These are phyloP conservation scores for Microthyrium microscopicum DNA, from an alignment of 2,329 filamentous ascomycete species.

Conservation along the genomic window DNA sequence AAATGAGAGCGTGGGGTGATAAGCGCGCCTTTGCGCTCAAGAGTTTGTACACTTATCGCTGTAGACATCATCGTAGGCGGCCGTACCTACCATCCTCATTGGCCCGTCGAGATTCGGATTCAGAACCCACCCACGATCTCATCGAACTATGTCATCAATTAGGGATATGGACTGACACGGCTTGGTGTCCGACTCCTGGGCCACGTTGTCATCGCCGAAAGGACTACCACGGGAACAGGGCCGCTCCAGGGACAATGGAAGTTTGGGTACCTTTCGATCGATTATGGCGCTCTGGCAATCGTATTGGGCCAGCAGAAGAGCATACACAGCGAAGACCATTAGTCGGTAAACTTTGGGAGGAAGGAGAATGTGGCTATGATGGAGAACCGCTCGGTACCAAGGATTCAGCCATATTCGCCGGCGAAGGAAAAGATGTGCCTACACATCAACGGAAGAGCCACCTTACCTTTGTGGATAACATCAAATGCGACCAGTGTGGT, in stretches of 20 bases:
- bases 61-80: slow-evolving; percentile 42
- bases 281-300: slow-evolving; percentile 42
- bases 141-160: slow-evolving; percentile 41
- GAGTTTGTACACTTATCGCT: slow-evolving; percentile 44
- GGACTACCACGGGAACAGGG: slow-evolving; percentile 39
- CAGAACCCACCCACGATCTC: slow-evolving; percentile 42
- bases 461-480: slow-evolving; percentile 32
- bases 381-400: slow-evolving; percentile 38
- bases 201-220: slow-evolving; percentile 38
- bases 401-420: slow-evolving; percentile 17
- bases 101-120: slow-evolving; percentile 39
- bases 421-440: slow-evolving; percentile 37
- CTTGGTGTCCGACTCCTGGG: slow-evolving; percentile 43
- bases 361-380: slow-evolving; percentile 34
- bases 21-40: slow-evolving; percentile 28
- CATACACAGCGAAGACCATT: slow-evolving; percentile 18
- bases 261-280: slow-evolving; percentile 47
- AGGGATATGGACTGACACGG: slow-evolving; percentile 44
- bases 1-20: background rate
- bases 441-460: slow-evolving; percentile 38
- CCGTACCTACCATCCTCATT: slow-evolving; percentile 41
- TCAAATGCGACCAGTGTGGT: slow-evolving; percentile 37
- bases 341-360: slow-evolving; percentile 40
- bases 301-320: slow-evolving; percentile 25
- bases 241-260: slow-evolving; percentile 36